phyloP scores from a whole-genome alignment of 2,329 filamentous ascomycete genomes.

The Helicocarpus griseus region DNA sequence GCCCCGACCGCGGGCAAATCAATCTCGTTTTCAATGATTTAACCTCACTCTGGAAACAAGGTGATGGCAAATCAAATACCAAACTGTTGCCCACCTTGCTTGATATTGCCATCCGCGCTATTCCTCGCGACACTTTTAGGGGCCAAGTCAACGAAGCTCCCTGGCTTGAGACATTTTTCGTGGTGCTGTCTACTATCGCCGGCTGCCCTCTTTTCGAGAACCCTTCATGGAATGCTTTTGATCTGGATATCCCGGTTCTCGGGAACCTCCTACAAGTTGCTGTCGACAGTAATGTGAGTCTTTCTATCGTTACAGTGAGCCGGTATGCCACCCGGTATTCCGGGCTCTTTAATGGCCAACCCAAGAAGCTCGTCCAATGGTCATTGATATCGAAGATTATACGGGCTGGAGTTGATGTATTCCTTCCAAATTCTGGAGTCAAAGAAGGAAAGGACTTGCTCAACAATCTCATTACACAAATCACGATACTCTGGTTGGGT shows the following conservation, averaged over 20 bases:
- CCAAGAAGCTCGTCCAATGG: constrained; percentile 27
- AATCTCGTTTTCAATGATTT: constrained; percentile 28
- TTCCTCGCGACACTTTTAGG: constrained; percentile 34
- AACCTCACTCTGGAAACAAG: constrained; percentile 24
- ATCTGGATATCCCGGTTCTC: constrained; percentile 21
- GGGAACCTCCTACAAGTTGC: constrained; percentile 31
- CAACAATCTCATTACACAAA: constrained; percentile 26
- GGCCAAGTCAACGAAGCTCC: constrained; percentile 36
- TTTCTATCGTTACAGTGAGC: constrained; percentile 32
- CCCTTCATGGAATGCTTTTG: constrained; percentile 3
- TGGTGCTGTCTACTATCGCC: constrained; percentile 30
- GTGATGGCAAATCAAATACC: constrained; percentile 9
- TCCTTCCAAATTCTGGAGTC: constrained; percentile 35
- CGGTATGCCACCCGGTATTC: constrained; percentile 31
- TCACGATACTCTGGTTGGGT: constrained; percentile 24
- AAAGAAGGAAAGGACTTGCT: constrained; percentile 27
- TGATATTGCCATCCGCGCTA: constrained; percentile 36
- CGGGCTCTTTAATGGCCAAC: constrained; percentile 25
- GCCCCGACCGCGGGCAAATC: constrained; percentile 25
- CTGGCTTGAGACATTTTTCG: constrained; percentile 43
- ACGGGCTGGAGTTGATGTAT: constrained; percentile 33
- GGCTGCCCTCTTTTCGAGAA: constrained; percentile 25
- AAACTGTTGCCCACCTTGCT: constrained; percentile 34
- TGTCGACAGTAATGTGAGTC: constrained; percentile 27
- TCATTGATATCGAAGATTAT: constrained; percentile 32